A percentile compares a stretch with the other conserved stretches of the same genome.
Conservation (phyloP, 2,329 filamentous ascomycete genomes). For the Alternaria rosae region DNA sequence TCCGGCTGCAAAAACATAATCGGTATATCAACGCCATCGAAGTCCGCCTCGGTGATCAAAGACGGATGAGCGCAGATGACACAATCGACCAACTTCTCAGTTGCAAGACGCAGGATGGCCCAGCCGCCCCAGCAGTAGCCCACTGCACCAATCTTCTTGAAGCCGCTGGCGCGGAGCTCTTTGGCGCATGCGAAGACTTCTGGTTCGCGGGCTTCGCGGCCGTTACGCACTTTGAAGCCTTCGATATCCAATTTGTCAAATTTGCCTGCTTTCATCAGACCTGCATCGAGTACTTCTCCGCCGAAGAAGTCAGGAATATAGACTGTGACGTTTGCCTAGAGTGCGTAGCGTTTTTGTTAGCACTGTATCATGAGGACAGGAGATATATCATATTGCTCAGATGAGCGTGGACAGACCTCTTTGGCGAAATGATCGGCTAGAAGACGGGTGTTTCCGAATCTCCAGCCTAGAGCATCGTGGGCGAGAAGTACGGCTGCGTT, state of each 20-base stretch:
- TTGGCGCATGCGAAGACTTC: slow-evolving; percentile 44
- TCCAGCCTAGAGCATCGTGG: slow-evolving; percentile 54
- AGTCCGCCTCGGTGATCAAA: slow-evolving; percentile 23
- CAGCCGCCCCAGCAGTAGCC: slow-evolving; percentile 57
- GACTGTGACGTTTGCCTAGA: background rate
- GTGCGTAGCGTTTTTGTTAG: background rate
- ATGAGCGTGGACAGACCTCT: slow-evolving; percentile 11
- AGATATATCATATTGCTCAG: background rate
- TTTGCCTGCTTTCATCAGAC: slow-evolving; percentile 8
- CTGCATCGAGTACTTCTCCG: slow-evolving; percentile 6
- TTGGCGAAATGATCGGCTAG: slow-evolving; percentile 55
- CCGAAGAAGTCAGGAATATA: background rate
- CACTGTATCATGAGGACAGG: background rate
- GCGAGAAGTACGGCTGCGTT: slow-evolving; percentile 52
- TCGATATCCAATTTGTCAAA: slow-evolving; percentile 45
- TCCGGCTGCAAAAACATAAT: slow-evolving; percentile 32
- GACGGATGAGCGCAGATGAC: slow-evolving; percentile 32
- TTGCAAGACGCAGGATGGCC: slow-evolving; percentile 29
- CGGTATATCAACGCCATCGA: slow-evolving; percentile 25
- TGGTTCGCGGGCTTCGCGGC: slow-evolving; percentile 43
- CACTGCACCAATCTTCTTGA: slow-evolving; percentile 49
- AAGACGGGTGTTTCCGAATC: slow-evolving; percentile 52
- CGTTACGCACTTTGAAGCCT: slow-evolving; percentile 46
- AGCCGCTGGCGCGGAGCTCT: slow-evolving; percentile 24
- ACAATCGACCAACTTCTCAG: slow-evolving; percentile 26